Evolutionary conservation across 306 rosid genomes (phyloP).

Genomic region (Rubus idaeus): DNA sequence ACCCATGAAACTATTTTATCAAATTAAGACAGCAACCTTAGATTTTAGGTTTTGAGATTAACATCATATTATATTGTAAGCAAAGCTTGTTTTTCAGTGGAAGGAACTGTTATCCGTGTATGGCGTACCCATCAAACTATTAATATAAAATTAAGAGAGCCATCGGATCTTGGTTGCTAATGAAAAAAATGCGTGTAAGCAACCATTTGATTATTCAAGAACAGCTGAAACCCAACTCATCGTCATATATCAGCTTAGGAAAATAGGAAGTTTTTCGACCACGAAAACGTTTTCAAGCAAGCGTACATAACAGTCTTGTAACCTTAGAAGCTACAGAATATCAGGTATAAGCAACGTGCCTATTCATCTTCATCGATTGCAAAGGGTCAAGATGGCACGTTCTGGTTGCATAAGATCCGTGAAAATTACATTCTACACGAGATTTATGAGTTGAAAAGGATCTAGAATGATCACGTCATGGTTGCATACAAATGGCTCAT

Average conservation of each 20-base stretch:
- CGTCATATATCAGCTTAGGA: background rate
- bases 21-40: background rate
- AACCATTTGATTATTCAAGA: background rate
- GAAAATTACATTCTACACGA: constrained; percentile 18
- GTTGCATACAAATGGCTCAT: constrained; percentile 36
- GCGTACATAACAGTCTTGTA: background rate
- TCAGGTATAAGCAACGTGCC: background rate
- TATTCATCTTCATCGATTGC: background rate
- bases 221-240: background rate
- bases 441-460: constrained; percentile 26
- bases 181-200: background rate
- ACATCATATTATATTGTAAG: too few relatives aligned
- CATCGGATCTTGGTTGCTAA: background rate
- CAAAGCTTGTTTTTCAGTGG: background rate
- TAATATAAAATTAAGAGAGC: background rate
- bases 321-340: background rate
- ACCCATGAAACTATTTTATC: background rate
- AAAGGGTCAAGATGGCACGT: constrained; percentile 10
- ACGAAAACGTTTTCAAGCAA: background rate
- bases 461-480: constrained; percentile 34
- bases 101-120: background rate
- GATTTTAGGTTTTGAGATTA: background rate
- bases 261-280: too few relatives aligned
- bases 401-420: constrained; percentile 12
- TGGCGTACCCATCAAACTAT: background rate